A percentile compares a stretch with the other conserved stretches of the same genome.
phyloP scores from a whole-genome alignment of 176 grass and related monocot species.

The Cenchrus purpureus region DNA sequence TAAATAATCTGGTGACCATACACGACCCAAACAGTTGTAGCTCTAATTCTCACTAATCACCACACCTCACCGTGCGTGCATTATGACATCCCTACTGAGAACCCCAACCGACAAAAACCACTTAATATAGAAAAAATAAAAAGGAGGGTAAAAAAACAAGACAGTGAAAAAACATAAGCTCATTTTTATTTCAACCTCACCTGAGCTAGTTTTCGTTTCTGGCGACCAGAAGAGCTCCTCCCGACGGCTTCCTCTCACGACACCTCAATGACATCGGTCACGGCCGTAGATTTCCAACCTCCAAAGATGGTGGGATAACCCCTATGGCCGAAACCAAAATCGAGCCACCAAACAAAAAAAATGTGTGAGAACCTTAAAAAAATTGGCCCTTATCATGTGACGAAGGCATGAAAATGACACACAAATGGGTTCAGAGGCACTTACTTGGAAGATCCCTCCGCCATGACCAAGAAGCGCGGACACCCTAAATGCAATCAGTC shows the following conservation, averaged over 20 bases:
- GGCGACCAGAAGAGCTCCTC: constrained; percentile 48
- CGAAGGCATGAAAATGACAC: not conserved
- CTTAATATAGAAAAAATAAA: not conserved
- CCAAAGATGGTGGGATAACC: not conserved
- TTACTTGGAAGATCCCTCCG: constrained; percentile 38
- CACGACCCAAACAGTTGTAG: not conserved
- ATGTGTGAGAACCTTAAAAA: constrained; percentile 11
- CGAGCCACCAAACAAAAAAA: not conserved
- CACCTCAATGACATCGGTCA: constrained; percentile 61
- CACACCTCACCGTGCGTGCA: not conserved
- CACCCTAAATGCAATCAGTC: constrained; percentile 43
- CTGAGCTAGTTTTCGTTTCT: constrained; percentile 58
- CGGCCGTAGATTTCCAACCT: not conserved
- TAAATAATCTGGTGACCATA: not conserved
- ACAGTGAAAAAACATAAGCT: no score
- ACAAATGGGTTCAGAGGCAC: not conserved
- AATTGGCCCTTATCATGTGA: not conserved
- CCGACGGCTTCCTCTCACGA: constrained; percentile 22
- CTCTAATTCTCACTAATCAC: not conserved
- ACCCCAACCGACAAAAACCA: not conserved
- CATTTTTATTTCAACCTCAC: constrained; percentile 1
- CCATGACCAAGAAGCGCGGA: constrained; percentile 23
- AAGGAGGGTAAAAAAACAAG: not conserved
- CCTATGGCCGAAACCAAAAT: constrained; percentile 25
- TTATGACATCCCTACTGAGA: not conserved